Evolutionary conservation across 768 basidiomycete genomes (phyloP).

Genomic region (Tricholomella constricta): DNA sequence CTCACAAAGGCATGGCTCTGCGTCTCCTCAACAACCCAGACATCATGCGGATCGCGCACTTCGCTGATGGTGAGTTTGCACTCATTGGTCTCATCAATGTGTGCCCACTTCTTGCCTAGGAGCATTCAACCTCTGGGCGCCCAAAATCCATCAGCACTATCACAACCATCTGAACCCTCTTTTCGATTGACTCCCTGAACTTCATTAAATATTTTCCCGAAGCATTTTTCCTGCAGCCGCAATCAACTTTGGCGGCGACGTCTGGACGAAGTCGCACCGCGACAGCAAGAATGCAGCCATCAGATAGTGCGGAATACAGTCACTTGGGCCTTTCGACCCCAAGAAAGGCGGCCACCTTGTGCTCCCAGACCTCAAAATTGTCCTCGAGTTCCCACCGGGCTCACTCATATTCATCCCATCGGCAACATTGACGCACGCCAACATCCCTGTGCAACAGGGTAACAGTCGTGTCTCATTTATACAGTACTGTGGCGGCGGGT

Average conservation of each 20-base stretch:
- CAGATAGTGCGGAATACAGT: conserved; percentile 27
- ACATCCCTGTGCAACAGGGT: too few relatives aligned
- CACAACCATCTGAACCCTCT: not conserved
- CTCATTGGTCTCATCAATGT: not conserved
- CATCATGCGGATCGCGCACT: not conserved
- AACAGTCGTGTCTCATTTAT: too few relatives aligned
- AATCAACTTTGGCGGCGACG: conserved; percentile 26
- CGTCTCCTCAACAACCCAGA: not conserved
- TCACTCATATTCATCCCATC: too few relatives aligned
- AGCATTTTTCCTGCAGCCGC: conserved; percentile 20
- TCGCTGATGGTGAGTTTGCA: not conserved
- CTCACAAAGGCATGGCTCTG: not conserved
- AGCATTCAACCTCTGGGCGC: conserved; percentile 14
- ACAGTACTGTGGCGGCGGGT: too few relatives aligned
- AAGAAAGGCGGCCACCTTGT: too few relatives aligned
- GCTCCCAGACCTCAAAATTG: too few relatives aligned
- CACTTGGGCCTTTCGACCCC: conserved; percentile 9
- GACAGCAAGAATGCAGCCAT: conserved; percentile 21
- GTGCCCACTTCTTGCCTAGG: not conserved
- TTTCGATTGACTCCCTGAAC: not conserved
- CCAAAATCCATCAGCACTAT: conserved; percentile 10
- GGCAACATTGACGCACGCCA: too few relatives aligned
- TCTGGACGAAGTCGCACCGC: conserved; percentile 13
- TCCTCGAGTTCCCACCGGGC: too few relatives aligned
- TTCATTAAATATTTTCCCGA: conserved; percentile 9